Base-by-base conservation (phyloP, 345 rosid species). In the Syzygium oleosum region DNA sequence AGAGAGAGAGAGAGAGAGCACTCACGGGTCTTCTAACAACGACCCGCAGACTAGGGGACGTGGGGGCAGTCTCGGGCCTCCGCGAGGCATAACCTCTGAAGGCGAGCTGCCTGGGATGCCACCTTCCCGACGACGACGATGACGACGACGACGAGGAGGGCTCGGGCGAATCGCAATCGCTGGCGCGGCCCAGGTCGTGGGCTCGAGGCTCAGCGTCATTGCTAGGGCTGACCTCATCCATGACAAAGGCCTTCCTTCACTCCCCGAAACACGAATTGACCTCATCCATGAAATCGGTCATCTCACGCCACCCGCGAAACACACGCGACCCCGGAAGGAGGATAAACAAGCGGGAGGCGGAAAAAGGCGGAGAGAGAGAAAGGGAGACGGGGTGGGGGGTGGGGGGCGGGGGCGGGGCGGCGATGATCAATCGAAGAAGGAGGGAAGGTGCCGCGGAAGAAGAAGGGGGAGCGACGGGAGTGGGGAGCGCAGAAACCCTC, bases 41-140 rank as follows among this genome's bases (percentile, higher is more conserved):
- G 83, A 93, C 93, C 41, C 92, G 92, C 90, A 92, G 92, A 87
- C 84, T 84, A 52, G 88, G 87, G 73, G 87, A 46, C 92, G 88
- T 91, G 89, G 55, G 88, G 63, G 77, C 92, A 73, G 93, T 65
- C 51, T 49, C 92, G 27, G 85, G 91, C 83, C 46, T 43, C 46
- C 56, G 88, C 3, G 88, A 87, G 58, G 63, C 79, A 91, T 93
- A 96, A 31, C 92, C 84, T 85, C 91, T 88, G 89, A 96, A 97
- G 85, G 91, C 93, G 43, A 95, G 91, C 95, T 92, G 95, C 91
- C 90, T 92, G 17, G 99, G 99, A 92, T 87, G 90, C 99, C 99
- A 96, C 54, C 88, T 49, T 46, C 41, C 54, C 29, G 88, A 68
- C 1, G 92, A 88, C 15, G 94, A 91, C 7, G 89, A 88, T 27